A percentile compares a stretch with the other conserved stretches of the same genome.
Conservation (phyloP, 129 eudicot genomes). For the Oenanthe sinensis region DNA sequence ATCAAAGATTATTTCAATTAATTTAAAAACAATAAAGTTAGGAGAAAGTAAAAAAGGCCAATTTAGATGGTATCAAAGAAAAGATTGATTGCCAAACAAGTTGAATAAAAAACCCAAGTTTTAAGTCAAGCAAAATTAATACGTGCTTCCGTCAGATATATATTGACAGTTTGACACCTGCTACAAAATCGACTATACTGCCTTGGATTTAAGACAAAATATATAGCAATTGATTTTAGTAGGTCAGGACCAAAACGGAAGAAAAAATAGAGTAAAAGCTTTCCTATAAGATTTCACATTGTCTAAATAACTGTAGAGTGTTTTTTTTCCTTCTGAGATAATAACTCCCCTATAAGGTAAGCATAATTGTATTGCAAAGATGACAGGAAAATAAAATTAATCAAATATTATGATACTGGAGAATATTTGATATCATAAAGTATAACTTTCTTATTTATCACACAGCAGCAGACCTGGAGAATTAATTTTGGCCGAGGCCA, state of each 20-base stretch:
- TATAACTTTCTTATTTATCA: neutral
- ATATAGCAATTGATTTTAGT: neutral
- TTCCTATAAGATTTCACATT: neutral
- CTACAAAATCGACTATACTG: neutral
- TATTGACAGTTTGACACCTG: neutral
- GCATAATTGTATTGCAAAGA: neutral
- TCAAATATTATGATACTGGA: neutral
- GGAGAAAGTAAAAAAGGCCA: conserved; percentile 20
- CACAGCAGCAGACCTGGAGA: conserved; percentile 38
- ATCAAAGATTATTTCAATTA: neutral
- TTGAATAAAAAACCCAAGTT: neutral
- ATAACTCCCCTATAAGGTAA: neutral
- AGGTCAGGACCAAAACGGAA: neutral
- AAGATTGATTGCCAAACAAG: conserved; percentile 16
- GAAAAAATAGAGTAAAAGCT: neutral
- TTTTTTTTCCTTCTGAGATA: neutral
- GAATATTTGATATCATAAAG: neutral
- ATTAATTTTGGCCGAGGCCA: conserved; percentile 37
- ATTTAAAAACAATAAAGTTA: conserved; percentile 8
- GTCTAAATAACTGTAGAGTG: neutral
- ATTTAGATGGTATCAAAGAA: conserved; percentile 9
- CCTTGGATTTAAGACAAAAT: neutral
- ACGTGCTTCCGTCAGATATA: neutral
- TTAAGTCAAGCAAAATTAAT: neutral
- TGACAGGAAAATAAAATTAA: neutral